These are phyloP conservation scores for Golubevia sp. DNA, from an alignment of 1,284 basidiomycete species.

Conservation along the genomic window DNA sequence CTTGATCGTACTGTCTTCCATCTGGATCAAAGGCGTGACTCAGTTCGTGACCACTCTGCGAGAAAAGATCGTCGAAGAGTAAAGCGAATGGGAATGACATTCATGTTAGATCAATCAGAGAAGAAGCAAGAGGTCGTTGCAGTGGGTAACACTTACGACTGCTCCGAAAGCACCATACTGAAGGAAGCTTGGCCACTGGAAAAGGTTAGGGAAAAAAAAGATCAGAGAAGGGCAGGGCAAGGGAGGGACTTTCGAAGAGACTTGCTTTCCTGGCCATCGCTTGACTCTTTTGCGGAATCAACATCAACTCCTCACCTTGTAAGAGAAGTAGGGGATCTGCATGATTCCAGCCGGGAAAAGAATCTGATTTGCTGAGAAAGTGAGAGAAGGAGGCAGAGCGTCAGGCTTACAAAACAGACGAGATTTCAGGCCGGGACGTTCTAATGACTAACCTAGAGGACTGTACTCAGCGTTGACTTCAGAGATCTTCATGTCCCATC, in stretches of 20 bases:
- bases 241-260: not conserved
- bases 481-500: conserved; percentile 88
- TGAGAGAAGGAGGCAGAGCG: conserved; percentile 63
- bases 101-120: too few relatives aligned
- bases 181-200: conserved; percentile 86
- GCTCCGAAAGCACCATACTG: conserved; percentile 89
- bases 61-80: not conserved
- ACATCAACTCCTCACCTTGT: too few relatives aligned
- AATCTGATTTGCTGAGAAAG: conserved; percentile 69
- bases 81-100: too few relatives aligned
- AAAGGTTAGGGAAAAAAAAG: conserved; percentile 8
- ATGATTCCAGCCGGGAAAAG: conserved; percentile 96
- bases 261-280: not conserved
- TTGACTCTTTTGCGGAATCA: too few relatives aligned
- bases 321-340: conserved; percentile 87
- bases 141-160: conserved; percentile 73
- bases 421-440: conserved; percentile 80
- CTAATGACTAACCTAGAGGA: conserved; percentile 75
- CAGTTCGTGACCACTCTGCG: conserved; percentile 45
- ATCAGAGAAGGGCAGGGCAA: conserved; percentile 5
- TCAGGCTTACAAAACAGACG: conserved; percentile 61
- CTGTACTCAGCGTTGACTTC: conserved; percentile 55
- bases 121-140: too few relatives aligned
- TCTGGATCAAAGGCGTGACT: conserved; percentile 92
- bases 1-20: conserved; percentile 71